A percentile compares a stretch with the other conserved stretches of the same genome.
Evolutionary conservation across 2,329 filamentous ascomycete species (phyloP).

Genomic region (Cladosporium sp.): DNA sequence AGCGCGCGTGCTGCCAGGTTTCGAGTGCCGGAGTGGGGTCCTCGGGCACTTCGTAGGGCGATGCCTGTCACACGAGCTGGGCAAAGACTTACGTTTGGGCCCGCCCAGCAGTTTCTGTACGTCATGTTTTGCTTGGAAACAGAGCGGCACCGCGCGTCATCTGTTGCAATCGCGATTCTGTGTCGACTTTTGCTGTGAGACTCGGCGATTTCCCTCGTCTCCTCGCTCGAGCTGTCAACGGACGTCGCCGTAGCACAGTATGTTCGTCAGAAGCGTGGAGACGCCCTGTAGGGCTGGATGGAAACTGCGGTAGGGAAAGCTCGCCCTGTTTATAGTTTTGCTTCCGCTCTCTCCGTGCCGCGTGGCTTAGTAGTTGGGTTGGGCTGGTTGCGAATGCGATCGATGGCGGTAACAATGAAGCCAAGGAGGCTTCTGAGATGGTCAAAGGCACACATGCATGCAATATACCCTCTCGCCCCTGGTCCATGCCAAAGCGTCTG

Average conservation of each 20-base stretch:
- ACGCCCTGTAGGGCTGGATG: slow-evolving; percentile 11
- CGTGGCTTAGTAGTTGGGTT: not conserved
- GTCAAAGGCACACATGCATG: not conserved
- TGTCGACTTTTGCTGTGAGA: not conserved
- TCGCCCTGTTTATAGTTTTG: not conserved
- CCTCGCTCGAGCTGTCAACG: not conserved
- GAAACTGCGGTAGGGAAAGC: not conserved
- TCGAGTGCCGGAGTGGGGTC: slow-evolving; percentile 16
- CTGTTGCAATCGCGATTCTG: not conserved
- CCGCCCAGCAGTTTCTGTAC: slow-evolving; percentile 3
- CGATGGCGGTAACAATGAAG: not conserved
- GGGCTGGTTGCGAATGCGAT: not conserved
- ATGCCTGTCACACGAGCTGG: slow-evolving; percentile 11
- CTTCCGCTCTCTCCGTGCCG: not conserved
- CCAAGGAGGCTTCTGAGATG: not conserved
- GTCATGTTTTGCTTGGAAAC: slow-evolving; percentile 16
- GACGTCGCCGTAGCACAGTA: slow-evolving; percentile 7
- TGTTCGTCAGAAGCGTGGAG: not conserved
- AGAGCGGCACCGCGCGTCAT: slow-evolving; percentile 13
- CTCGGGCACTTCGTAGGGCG: slow-evolving; percentile 1
- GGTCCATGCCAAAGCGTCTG: not conserved
- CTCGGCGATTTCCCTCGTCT: not conserved
- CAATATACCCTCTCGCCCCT: not conserved
- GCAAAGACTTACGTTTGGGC: not conserved
- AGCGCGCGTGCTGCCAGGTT: slow-evolving; percentile 13